phyloP scores from a whole-genome alignment of 2,329 filamentous ascomycete genomes.

The Didymellaceae sp. region DNA sequence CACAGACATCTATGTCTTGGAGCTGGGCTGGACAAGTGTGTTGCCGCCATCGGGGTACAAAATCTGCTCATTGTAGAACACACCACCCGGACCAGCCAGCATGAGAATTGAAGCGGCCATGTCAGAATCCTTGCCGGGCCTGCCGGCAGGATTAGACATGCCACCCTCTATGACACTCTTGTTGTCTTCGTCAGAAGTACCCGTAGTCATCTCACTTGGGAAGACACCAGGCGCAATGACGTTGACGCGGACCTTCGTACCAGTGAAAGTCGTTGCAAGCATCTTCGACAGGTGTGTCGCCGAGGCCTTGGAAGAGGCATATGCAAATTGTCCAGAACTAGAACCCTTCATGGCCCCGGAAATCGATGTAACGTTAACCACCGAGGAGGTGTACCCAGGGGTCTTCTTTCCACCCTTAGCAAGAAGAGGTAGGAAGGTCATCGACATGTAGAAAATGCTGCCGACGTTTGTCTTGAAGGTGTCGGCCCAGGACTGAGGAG shows the following conservation, averaged over 20 bases:
- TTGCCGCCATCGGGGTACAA: conserved; percentile 58
- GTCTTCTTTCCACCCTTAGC: conserved; percentile 56
- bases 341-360: conserved; percentile 58
- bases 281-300: conserved; percentile 55
- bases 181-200: conserved; percentile 54
- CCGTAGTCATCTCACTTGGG: conserved; percentile 58
- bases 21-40: conserved; percentile 20
- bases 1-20: conserved; percentile 11
- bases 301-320: conserved; percentile 59
- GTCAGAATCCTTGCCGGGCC: conserved; percentile 43
- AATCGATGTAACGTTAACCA: conserved; percentile 63
- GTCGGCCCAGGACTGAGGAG: conserved; percentile 55
- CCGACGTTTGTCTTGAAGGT: conserved; percentile 61
- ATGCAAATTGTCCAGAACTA: conserved; percentile 60
- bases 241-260: conserved; percentile 54
- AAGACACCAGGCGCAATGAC: conserved; percentile 55
- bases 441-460: conserved; percentile 60
- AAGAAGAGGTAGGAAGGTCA: conserved; percentile 62
- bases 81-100: conserved; percentile 58
- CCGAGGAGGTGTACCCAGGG: conserved; percentile 56
- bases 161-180: conserved; percentile 53
- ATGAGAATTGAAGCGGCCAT: conserved; percentile 61
- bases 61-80: conserved; percentile 62
- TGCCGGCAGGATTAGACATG: conserved; percentile 54
- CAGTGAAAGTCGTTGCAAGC: conserved; percentile 54